A percentile compares a stretch with the other conserved stretches of the same genome.
Conservation (phyloP, 1,139 yeast genomes). For the Diutina scorzettiae region DNA sequence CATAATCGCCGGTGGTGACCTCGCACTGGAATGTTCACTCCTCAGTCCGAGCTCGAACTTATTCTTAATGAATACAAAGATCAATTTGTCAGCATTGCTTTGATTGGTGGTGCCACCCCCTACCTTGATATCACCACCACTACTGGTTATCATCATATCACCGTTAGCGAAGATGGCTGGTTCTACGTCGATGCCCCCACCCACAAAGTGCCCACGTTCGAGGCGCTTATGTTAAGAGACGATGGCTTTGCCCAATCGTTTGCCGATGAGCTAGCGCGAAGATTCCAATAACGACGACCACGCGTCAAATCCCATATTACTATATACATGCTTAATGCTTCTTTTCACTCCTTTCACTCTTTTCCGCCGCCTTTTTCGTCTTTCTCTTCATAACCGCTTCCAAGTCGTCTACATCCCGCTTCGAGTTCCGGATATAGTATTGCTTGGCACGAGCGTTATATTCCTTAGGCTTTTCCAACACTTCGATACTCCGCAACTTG, state of each 20-base stretch:
- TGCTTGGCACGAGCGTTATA: constrained; percentile 71
- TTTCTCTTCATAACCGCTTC: constrained; percentile 33
- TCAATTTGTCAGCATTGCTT: constrained; percentile 14
- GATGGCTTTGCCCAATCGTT: constrained; percentile 9
- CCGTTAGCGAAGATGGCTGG: constrained; percentile 29
- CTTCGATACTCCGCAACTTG: constrained; percentile 57
- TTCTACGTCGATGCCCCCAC: constrained; percentile 8
- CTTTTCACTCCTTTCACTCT: neutral
- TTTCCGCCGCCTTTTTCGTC: constrained; percentile 10
- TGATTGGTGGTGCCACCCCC: constrained; percentile 6
- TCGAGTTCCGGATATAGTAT: constrained; percentile 75
- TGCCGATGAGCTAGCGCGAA: constrained; percentile 8
- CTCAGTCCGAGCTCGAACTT: constrained; percentile 14
- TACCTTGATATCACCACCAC: constrained; percentile 13
- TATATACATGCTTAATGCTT: constrained; percentile 4
- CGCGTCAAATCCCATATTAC: neutral
- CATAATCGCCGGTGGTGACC: neutral
- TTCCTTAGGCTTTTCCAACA: constrained; percentile 58
- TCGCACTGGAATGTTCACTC: neutral
- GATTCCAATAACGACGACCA: neutral
- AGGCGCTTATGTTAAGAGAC: constrained; percentile 13
- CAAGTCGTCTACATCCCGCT: constrained; percentile 72
- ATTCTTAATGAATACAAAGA: constrained; percentile 18
- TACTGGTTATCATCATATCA: constrained; percentile 15
- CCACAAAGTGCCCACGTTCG: constrained; percentile 13